These are phyloP conservation scores for Akanthomyces lecanii DNA, from an alignment of 2,329 filamentous ascomycete genomes.

Conservation along the genomic window DNA sequence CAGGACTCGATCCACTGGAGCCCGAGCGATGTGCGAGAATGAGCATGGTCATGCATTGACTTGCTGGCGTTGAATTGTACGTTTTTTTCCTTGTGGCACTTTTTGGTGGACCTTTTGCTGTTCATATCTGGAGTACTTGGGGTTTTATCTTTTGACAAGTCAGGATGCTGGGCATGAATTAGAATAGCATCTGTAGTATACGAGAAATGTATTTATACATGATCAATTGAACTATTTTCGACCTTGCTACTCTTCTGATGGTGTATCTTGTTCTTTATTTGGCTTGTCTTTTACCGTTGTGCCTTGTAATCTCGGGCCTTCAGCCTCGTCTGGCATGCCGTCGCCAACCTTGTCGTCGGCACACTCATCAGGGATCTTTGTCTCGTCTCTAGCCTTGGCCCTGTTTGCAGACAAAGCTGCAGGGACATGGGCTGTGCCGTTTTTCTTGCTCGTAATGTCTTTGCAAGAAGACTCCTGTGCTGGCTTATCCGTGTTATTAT, in stretches of 20 bases:
- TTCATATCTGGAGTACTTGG: conserved; percentile 3
- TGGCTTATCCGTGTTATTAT: neutral
- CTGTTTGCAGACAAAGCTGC: no score
- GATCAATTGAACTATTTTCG: conserved; percentile 9
- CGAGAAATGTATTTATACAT: conserved; percentile 13
- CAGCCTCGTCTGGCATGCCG: no score
- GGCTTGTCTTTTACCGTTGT: neutral
- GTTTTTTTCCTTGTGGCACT: neutral
- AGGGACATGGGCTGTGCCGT: no score
- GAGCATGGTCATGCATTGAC: neutral
- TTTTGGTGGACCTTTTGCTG: neutral
- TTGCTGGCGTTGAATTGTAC: neutral
- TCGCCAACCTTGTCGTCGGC: no score
- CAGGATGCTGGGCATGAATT: conserved; percentile 6
- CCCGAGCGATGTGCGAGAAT: neutral
- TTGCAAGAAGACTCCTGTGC: neutral
- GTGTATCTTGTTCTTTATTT: neutral
- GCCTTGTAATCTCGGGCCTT: no score
- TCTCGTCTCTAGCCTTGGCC: no score
- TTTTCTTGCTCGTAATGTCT: no score
- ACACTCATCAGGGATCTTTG: no score
- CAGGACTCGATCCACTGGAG: neutral
- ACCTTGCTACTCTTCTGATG: neutral
- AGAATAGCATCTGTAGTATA: conserved; percentile 13
- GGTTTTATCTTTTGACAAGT: neutral